Conservation (phyloP, 2,329 filamentous ascomycete genomes). For the Colletotrichum theobromicola region DNA sequence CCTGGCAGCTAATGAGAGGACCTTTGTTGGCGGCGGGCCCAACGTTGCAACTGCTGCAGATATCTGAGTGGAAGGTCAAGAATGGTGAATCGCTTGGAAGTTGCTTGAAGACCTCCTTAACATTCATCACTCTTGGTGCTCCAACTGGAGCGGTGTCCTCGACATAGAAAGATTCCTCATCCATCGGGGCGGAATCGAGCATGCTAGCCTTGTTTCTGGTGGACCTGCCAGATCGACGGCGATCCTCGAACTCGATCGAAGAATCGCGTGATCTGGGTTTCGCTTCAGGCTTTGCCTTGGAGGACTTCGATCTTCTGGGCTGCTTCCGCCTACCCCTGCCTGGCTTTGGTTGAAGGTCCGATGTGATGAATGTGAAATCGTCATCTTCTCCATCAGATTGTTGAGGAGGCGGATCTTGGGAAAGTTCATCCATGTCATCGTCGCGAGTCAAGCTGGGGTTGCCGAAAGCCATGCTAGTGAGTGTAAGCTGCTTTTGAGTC, state of each 20-base stretch:
- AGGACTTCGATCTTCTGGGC: conserved; percentile 24
- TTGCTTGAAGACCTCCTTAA: conserved; percentile 76
- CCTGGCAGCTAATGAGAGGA: conserved; percentile 84
- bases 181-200: conserved; percentile 58
- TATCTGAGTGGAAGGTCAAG: conserved; percentile 68
- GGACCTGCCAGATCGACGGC: conserved; percentile 53
- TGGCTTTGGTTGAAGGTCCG: conserved; percentile 33
- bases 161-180: conserved; percentile 62
- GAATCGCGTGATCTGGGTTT: conserved; percentile 37
- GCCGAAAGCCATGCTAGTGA: conserved; percentile 29
- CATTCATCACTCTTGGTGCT: conserved; percentile 62
- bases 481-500: conserved; percentile 27
- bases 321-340: conserved; percentile 18
- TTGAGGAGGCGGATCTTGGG: conserved; percentile 27
- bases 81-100: conserved; percentile 70
- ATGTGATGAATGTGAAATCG: conserved; percentile 40
- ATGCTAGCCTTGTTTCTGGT: conserved; percentile 50
- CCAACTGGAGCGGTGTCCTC: conserved; percentile 49
- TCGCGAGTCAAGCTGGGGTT: conserved; percentile 16
- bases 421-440: conserved; percentile 34
- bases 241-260: conserved; percentile 58
- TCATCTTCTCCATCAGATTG: conserved; percentile 37
- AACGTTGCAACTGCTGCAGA: conserved; percentile 75
- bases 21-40: conserved; percentile 64
- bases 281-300: not conserved